Evolutionary conservation across 108 stramenopile species (phyloP), one percentile per base, ranked within the genome.

Genomic region (Cyclotella cryptica): DNA sequence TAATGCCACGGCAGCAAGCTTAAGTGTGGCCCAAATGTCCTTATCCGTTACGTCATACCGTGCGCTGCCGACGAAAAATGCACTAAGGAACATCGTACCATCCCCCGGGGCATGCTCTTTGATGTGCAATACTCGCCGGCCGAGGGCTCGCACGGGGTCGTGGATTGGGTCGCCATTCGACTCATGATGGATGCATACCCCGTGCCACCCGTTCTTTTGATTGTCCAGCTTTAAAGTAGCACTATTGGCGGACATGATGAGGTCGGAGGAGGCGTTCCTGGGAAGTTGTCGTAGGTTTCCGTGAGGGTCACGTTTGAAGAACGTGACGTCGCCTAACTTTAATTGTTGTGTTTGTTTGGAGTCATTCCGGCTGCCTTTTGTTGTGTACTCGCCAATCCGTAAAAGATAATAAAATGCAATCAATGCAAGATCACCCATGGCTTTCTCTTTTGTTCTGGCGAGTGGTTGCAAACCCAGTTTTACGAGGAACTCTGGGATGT

Each of bases 401-500:
- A n/a, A n/a, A n/a, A n/a, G n/a, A n/a, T n/a, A n/a, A n/a, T n/a
- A n/a, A n/a, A n/a, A n/a, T n/a, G n/a, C n/a, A n/a, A n/a, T n/a
- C n/a, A n/a, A n/a, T n/a, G n/a, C n/a, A 41, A 71, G 40, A 39
- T 71, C 70, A 7, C 26, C 47, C 3, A 67, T 26, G 1, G 62
- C 62, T 27, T 19, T 64, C 19, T 4, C 19, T 3, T 4, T 12
- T 13, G n/a, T n/a, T n/a, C n/a, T n/a, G n/a, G n/a, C n/a, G n/a
- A n/a, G n/a, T n/a, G n/a, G n/a, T n/a, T n/a, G n/a, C n/a, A n/a
- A n/a, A n/a, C n/a, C n/a, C n/a, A n/a, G 17, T 27, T 64, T n/a
- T n/a, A 43, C 62, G 41, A 64, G 19, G 62, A n/a, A 64, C 43
- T 64, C 62, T n/a, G 62, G 62, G 4, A 64, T 41, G 19, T n/a